A percentile compares a stretch with the other conserved stretches of the same genome.
Evolutionary conservation across 805 yeast genomes (phyloP).

Genomic region (Tetrapisispora fleetii): DNA sequence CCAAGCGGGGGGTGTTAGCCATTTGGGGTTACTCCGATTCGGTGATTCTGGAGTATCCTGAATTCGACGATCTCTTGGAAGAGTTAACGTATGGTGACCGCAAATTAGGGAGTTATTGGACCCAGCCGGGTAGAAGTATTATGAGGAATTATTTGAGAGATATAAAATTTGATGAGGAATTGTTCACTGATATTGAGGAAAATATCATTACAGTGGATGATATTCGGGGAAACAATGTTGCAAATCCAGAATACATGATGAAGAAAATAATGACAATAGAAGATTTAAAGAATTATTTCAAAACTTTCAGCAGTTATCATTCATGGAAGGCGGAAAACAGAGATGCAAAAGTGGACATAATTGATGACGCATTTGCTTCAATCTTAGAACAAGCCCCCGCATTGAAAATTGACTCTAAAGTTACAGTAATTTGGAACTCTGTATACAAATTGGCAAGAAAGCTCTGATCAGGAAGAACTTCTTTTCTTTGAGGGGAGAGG

Average conservation of each 20-base stretch:
- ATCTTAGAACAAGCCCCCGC: constrained; percentile 26
- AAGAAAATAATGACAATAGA: constrained; percentile 34
- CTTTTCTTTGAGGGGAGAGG: too few species aligned
- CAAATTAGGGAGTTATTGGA: constrained; percentile 61
- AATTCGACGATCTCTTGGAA: constrained; percentile 44
- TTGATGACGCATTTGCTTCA: constrained; percentile 39
- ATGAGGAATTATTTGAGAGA: constrained; percentile 35
- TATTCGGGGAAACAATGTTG: constrained; percentile 9
- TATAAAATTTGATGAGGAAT: constrained; percentile 13
- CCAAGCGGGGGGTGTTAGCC: constrained; percentile 53
- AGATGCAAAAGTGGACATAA: constrained; percentile 31
- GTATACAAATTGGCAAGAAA: constrained; percentile 21
- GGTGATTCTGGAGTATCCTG: constrained; percentile 40
- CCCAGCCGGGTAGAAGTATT: constrained; percentile 64
- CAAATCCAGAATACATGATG: constrained; percentile 23
- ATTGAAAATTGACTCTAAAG: constrained; percentile 7
- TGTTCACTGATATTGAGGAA: constrained; percentile 34
- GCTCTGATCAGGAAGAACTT: background rate
- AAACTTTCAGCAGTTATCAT: constrained; percentile 68
- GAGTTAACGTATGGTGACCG: constrained; percentile 43
- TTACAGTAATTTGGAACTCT: constrained; percentile 21
- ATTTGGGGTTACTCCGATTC: constrained; percentile 79
- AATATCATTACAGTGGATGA: constrained; percentile 19
- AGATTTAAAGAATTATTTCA: constrained; percentile 42
- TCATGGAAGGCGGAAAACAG: constrained; percentile 34